Percentiles rank a stretch among this genome's conserved stretches.
phyloP scores from a whole-genome alignment of 2,329 filamentous ascomycete species.

The Monosporascus sp. region DNA sequence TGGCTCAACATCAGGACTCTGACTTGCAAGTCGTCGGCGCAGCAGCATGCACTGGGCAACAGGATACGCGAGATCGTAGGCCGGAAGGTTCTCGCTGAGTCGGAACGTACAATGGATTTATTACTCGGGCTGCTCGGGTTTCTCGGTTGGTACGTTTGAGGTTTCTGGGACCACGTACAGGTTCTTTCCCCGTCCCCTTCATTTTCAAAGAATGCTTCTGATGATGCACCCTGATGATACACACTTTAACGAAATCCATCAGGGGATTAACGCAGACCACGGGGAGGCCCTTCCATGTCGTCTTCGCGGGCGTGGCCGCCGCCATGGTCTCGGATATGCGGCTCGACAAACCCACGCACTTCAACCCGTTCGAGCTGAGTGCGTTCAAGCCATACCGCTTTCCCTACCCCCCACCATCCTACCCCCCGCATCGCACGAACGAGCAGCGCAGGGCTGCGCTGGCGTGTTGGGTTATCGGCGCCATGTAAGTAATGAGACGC shows the following conservation, averaged over 20 bases:
- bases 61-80: conserved; percentile 39
- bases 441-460: conserved; percentile 26
- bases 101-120: conserved; percentile 47
- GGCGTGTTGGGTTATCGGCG: conserved; percentile 23
- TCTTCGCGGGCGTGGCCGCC: conserved; percentile 37
- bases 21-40: conserved; percentile 35
- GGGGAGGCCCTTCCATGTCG: conserved; percentile 39
- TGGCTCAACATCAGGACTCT: conserved; percentile 46
- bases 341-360: conserved; percentile 29
- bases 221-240: conserved; percentile 18
- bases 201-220: conserved; percentile 1
- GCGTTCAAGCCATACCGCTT: conserved; percentile 18
- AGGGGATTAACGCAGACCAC: conserved; percentile 26
- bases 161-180: no score
- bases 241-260: conserved; percentile 30
- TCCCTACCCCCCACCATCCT: conserved; percentile 8
- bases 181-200: neutral
- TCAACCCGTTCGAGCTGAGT: conserved; percentile 13
- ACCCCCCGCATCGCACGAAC: conserved; percentile 19
- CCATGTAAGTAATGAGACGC: conserved; percentile 16
- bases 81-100: conserved; percentile 40
- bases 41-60: conserved; percentile 35
- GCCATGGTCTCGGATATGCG: conserved; percentile 42
- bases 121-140: conserved; percentile 44
- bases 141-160: conserved; percentile 37